A percentile compares a stretch with the other conserved stretches of the same genome.
phyloP scores from a whole-genome alignment of 1,139 yeast species.

The Suhomyces panamericanus region DNA sequence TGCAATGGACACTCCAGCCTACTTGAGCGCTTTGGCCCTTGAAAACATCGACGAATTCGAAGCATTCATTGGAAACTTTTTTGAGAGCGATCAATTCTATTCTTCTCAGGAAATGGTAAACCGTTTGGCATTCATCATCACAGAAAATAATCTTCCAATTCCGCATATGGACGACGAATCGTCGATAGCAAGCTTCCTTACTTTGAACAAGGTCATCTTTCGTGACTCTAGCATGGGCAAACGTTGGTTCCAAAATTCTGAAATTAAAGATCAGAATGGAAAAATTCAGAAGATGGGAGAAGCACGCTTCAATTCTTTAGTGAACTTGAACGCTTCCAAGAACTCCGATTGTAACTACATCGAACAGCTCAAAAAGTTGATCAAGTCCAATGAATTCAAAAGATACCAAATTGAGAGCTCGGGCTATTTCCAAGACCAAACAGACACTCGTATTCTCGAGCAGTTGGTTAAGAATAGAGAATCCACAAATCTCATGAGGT shows the following conservation, averaged over 20 bases:
- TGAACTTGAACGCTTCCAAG: slow-evolving; percentile 5
- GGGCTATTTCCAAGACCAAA: slow-evolving; percentile 15
- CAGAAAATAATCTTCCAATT: neutral
- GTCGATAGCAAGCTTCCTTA: slow-evolving; percentile 5
- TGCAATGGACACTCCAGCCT: neutral
- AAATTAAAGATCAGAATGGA: slow-evolving; percentile 3
- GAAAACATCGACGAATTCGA: slow-evolving; percentile 7
- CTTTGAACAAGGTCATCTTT: slow-evolving; percentile 9
- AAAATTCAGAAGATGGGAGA: slow-evolving; percentile 10
- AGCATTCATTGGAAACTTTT: slow-evolving; percentile 3
- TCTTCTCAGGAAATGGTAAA: neutral
- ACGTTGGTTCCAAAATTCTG: slow-evolving; percentile 5
- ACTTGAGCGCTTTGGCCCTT: slow-evolving; percentile 4
- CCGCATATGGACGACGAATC: neutral
- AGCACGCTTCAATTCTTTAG: slow-evolving; percentile 8
- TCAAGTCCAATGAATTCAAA: slow-evolving; percentile 18
- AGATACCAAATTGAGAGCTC: slow-evolving; percentile 19
- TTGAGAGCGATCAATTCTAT: neutral
- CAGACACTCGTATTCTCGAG: slow-evolving; percentile 1
- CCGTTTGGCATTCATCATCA: too few relatives aligned
- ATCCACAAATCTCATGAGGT: slow-evolving; percentile 13
- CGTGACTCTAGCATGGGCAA: neutral
- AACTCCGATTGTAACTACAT: slow-evolving; percentile 7
- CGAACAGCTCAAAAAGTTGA: slow-evolving; percentile 3
- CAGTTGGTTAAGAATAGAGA: slow-evolving; percentile 14